A percentile compares a stretch with the other conserved stretches of the same genome.
These are phyloP conservation scores for Penicillium sp. DNA, from an alignment of 2,329 filamentous ascomycete genomes.

Conservation along the genomic window DNA sequence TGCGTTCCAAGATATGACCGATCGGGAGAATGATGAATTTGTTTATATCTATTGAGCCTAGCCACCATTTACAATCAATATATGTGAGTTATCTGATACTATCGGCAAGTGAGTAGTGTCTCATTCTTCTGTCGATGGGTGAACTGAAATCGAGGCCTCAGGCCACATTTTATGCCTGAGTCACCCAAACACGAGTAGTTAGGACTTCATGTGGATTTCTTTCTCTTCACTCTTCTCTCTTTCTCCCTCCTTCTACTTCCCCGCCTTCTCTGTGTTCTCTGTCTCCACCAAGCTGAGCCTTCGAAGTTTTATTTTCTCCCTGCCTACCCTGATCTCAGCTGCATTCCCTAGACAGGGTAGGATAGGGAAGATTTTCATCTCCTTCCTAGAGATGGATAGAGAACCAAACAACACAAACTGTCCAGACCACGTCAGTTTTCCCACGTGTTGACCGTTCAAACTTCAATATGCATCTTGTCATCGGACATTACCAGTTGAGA, in stretches of 20 bases:
- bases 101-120: background rate
- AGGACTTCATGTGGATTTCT: background rate
- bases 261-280: background rate
- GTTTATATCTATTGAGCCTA: constrained; percentile 55
- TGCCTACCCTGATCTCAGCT: background rate
- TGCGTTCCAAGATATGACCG: constrained; percentile 60
- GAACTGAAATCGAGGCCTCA: background rate
- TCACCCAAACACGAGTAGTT: background rate
- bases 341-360: background rate
- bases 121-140: background rate
- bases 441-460: background rate
- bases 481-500: background rate
- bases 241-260: background rate
- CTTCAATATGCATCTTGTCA: background rate
- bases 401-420: background rate
- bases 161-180: background rate
- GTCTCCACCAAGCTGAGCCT: background rate
- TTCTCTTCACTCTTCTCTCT: background rate
- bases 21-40: constrained; percentile 66
- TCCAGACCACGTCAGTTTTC: background rate
- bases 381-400: background rate
- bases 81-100: background rate
- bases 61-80: background rate
- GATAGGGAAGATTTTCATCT: background rate
- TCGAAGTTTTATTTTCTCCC: background rate